Evolutionary conservation across 2,329 filamentous ascomycete genomes (phyloP).

Genomic region (Epichloe glyceriae): DNA sequence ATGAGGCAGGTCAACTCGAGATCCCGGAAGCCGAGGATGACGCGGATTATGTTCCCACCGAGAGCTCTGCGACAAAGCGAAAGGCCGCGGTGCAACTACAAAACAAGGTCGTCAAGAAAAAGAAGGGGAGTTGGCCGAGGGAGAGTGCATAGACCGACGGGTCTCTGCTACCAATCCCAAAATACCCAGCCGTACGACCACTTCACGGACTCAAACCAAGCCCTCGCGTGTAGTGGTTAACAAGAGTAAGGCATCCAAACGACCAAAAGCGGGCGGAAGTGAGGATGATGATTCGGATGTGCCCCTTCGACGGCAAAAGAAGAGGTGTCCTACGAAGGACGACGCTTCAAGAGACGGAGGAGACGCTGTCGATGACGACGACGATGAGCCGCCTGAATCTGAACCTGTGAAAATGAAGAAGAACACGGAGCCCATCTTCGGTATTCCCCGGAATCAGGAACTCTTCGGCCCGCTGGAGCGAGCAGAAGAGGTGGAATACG

Average conservation of each 20-base stretch:
- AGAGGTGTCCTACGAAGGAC: not conserved
- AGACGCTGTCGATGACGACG: not conserved
- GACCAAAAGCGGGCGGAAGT: not conserved
- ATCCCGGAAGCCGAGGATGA: constrained; percentile 1
- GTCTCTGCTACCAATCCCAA: not conserved
- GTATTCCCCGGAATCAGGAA: constrained; percentile 9
- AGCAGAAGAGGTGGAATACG: constrained; percentile 8
- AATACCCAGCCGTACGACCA: not conserved
- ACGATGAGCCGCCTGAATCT: not conserved
- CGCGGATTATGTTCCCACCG: not conserved
- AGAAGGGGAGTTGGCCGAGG: not conserved
- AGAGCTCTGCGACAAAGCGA: not conserved
- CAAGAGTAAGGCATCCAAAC: not conserved
- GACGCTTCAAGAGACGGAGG: not conserved
- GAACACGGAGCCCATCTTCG: constrained; percentile 10
- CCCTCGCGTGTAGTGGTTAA: too few relatives aligned
- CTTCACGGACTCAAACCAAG: not conserved
- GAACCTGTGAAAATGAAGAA: constrained; percentile 6
- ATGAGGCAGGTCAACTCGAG: not conserved
- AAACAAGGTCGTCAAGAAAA: constrained; percentile 3
- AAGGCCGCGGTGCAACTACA: not conserved
- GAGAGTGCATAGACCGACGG: not conserved
- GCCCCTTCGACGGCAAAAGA: not conserved
- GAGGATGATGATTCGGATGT: not conserved
- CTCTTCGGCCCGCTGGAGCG: constrained; percentile 5